Conservation (phyloP, 768 basidiomycete genomes). For the Suillus tomentosus region DNA sequence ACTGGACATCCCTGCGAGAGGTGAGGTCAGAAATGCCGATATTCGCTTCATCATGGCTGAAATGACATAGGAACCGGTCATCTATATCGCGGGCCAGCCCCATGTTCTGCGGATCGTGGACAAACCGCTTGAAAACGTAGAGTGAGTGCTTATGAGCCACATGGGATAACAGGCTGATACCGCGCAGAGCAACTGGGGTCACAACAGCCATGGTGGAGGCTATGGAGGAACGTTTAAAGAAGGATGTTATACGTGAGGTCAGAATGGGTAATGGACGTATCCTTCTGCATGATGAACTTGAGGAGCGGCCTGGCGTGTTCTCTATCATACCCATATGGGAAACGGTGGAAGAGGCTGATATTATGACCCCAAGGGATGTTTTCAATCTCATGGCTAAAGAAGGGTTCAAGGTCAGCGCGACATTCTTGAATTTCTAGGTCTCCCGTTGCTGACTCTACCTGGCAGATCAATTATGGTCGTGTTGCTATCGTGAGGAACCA, state of each 20-base stretch:
- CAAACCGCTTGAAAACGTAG: constrained; percentile 90
- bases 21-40: constrained; percentile 37
- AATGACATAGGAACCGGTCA: constrained; percentile 76
- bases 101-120: constrained; percentile 90
- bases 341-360: constrained; percentile 74
- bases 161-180: constrained; percentile 2
- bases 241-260: constrained; percentile 85
- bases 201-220: constrained; percentile 87
- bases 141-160: constrained; percentile 51
- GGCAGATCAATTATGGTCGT: constrained; percentile 82
- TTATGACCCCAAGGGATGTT: constrained; percentile 86
- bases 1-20: constrained; percentile 96
- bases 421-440: constrained; percentile 2
- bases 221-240: constrained; percentile 89
- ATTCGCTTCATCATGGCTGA: not conserved
- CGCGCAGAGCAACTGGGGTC: constrained; percentile 83
- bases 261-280: constrained; percentile 69
- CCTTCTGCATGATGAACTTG: constrained; percentile 93
- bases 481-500: constrained; percentile 75
- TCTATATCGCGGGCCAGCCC: constrained; percentile 84
- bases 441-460: constrained; percentile 6
- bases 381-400: constrained; percentile 74
- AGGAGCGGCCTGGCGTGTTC: constrained; percentile 88
- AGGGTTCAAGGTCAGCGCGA: constrained; percentile 64
- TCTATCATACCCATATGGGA: constrained; percentile 96